Evolutionary conservation across 371 early-diverging fungal genomes (phyloP), one percentile per base, ranked within the genome.

Genomic region (Mycotypha africana): DNA sequence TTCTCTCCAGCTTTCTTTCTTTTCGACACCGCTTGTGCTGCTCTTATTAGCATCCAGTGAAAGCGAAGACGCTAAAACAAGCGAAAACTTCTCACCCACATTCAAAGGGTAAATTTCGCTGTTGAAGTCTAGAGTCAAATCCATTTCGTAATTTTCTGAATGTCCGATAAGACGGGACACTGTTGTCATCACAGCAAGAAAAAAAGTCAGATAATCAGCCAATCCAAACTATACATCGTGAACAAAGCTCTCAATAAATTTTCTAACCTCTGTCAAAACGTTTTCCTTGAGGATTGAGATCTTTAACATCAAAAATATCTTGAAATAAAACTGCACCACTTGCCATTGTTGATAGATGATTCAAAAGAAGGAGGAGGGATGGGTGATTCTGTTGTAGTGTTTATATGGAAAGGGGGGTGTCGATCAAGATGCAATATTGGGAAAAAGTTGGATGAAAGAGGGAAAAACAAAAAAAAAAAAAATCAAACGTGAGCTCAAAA

Each of bases 241-340:
- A n/a, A n/a, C n/a, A n/a, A n/a, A n/a, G n/a, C n/a, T n/a, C n/a
- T n/a, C n/a, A n/a, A n/a, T n/a, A n/a, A n/a, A n/a, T n/a, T n/a
- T n/a, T n/a, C 30, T 28, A 79, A 88, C 89, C 92, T 68, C 92
- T 76, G 67, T 94, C 95, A 57, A 96, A 96, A 57, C 89, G 88
- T 67, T 91, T 93, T 47, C 92, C 97, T 47, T 85, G 87, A 47
- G 82, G 82, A 75, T 95, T 90, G 42, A 93, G 69, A 56, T 92
- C 92, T 55, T 79, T 87, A 56, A 93, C 84, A 45, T 85, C 88
- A 52, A 94, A 93, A 37, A 89, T 81, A 63, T 92, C 95, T 37
- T 76, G 75, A 62, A 92, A 94, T 25, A 96, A 65, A 51, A 86
- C 70, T 65, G 75, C 83, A 56, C 85, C 85, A 47, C 73, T 79